Evolutionary conservation across 176 grass and related monocot genomes (phyloP).

Genomic region (Oryza rufipogon): DNA sequence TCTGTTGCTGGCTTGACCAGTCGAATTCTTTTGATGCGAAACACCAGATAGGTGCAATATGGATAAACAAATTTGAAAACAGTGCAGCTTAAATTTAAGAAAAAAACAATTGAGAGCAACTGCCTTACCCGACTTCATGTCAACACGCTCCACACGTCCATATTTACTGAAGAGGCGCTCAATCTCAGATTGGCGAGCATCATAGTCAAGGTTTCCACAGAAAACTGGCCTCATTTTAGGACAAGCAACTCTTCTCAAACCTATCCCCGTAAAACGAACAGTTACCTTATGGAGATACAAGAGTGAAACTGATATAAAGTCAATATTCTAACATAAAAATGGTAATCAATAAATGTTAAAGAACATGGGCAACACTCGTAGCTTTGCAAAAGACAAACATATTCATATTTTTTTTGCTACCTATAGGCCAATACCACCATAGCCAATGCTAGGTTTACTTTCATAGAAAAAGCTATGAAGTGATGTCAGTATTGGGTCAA

Average conservation of each 20-base stretch:
- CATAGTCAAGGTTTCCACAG: constrained; percentile 95
- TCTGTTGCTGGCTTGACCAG: background rate
- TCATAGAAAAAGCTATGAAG: background rate
- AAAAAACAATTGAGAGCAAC: constrained; percentile 23
- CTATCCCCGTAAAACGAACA: background rate
- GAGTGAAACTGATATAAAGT: background rate
- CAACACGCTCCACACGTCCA: constrained; percentile 88
- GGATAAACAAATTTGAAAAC: background rate
- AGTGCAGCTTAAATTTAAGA: background rate
- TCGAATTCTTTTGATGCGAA: background rate
- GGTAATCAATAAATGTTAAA: background rate
- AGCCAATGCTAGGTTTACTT: background rate
- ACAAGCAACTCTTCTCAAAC: background rate
- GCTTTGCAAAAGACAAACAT: background rate
- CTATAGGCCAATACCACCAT: background rate
- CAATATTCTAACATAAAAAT: background rate
- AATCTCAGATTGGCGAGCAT: constrained; percentile 77
- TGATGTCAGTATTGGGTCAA: background rate
- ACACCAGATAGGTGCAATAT: background rate
- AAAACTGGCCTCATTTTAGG: constrained; percentile 84
- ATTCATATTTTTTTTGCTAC: background rate
- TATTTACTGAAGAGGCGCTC: constrained; percentile 92
- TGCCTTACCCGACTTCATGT: constrained; percentile 95
- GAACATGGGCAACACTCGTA: background rate
- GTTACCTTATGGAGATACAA: background rate